These are phyloP conservation scores for Hansfordia pulvinata DNA, from an alignment of 2,329 filamentous ascomycete genomes.

Conservation along the genomic window DNA sequence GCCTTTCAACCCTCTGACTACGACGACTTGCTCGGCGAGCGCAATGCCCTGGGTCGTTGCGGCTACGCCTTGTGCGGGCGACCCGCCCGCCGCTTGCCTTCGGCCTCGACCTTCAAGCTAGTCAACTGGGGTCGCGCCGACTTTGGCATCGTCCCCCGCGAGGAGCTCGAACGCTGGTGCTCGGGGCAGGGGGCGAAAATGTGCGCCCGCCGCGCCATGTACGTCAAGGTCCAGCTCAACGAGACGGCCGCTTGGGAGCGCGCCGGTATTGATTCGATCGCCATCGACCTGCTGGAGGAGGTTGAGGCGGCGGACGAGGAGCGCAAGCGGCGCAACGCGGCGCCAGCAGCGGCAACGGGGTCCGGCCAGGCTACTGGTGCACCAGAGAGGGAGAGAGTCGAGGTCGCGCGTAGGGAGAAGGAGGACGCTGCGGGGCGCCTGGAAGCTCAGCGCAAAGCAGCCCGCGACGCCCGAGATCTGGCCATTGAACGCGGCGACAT, in stretches of 20 bases:
- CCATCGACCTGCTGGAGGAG: conserved; percentile 56
- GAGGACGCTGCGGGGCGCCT: conserved; percentile 28
- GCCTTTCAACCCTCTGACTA: conserved; percentile 82
- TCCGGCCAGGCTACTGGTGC: too few species aligned
- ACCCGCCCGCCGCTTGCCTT: conserved; percentile 40
- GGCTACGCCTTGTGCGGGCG: conserved; percentile 71
- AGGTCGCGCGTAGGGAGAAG: conserved; percentile 17
- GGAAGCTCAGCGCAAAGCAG: conserved; percentile 25
- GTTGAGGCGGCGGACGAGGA: conserved; percentile 32
- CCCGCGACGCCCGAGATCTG: conserved; percentile 26
- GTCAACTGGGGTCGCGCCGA: conserved; percentile 36
- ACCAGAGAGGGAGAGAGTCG: conserved; percentile 2
- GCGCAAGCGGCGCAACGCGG: conserved; percentile 18
- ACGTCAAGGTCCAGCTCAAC: conserved; percentile 76
- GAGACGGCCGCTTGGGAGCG: conserved; percentile 80
- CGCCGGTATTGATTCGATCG: conserved; percentile 38
- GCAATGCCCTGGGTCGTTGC: conserved; percentile 70
- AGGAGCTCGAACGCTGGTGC: conserved; percentile 79
- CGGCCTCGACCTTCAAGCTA: conserved; percentile 55
- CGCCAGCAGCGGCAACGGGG: conserved; percentile 2
- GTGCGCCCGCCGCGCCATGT: conserved; percentile 73
- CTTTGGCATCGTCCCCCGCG: conserved; percentile 54
- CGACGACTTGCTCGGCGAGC: conserved; percentile 77
- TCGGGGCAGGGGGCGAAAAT: too few species aligned
- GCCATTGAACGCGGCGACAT: conserved; percentile 36